These are phyloP conservation scores for Scytalidium lignicola DNA, from an alignment of 2,329 filamentous ascomycete genomes.

Conservation along the genomic window DNA sequence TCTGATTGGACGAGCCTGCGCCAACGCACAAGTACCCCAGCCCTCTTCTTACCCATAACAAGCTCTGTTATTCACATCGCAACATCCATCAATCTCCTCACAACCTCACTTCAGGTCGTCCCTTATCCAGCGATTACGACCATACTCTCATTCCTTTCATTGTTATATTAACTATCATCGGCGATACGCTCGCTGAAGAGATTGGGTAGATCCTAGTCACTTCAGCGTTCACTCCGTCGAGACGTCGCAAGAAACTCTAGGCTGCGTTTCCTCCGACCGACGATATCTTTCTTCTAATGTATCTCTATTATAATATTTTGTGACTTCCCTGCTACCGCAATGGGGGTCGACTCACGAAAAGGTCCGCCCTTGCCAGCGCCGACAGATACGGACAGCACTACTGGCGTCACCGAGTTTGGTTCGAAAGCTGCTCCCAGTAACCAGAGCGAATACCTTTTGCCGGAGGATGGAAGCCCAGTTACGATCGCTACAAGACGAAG, in stretches of 20 bases:
- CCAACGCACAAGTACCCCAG: constrained; percentile 1
- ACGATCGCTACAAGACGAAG: constrained; percentile 79
- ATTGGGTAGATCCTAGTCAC: constrained; percentile 3
- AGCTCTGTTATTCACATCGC: constrained; percentile 5
- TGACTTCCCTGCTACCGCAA: constrained; percentile 19
- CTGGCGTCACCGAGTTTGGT: constrained; percentile 53
- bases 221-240: constrained; percentile 3
- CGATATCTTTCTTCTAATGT: constrained; percentile 14
- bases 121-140: neutral
- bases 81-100: neutral
- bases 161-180: neutral
- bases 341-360: constrained; percentile 30
- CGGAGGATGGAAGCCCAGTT: constrained; percentile 83
- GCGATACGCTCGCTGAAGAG: neutral
- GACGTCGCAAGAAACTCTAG: constrained; percentile 5
- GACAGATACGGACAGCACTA: constrained; percentile 62
- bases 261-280: neutral
- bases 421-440: constrained; percentile 57
- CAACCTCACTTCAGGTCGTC: constrained; percentile 8
- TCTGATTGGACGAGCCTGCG: neutral
- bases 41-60: constrained; percentile 1
- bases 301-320: constrained; percentile 7
- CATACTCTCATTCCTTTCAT: neutral
- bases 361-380: constrained; percentile 70
- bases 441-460: constrained; percentile 68